Percentiles rank a stretch among this genome's conserved stretches.
These are phyloP conservation scores for Phytophthora lateralis DNA, from an alignment of 352 stramenopile genomes.

Conservation along the genomic window DNA sequence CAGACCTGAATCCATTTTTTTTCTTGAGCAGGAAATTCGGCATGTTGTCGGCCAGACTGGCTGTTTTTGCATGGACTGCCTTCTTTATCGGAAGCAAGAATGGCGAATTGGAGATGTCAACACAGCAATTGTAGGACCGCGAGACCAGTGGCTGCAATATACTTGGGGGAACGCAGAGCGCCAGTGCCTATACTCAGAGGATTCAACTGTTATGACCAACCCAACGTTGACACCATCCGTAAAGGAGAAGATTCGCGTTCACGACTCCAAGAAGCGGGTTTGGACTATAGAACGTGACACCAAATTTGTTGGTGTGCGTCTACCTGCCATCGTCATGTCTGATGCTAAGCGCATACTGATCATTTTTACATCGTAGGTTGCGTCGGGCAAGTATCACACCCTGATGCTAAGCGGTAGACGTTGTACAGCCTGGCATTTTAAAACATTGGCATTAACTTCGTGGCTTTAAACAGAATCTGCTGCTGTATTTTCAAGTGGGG, in stretches of 20 bases:
- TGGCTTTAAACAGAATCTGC: conserved; percentile 60
- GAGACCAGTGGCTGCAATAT: conserved; percentile 71
- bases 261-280: conserved; percentile 43
- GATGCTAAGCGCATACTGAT: neutral
- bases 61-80: conserved; percentile 77
- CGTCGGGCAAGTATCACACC: conserved; percentile 79
- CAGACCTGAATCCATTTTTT: neutral
- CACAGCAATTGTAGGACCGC: conserved; percentile 57
- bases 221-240: conserved; percentile 51
- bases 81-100: conserved; percentile 74
- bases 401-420: conserved; percentile 68
- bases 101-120: conserved; percentile 82
- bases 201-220: conserved; percentile 1
- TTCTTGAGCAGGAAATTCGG: conserved; percentile 34
- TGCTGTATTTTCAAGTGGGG: conserved; percentile 68
- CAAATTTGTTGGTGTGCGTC: conserved; percentile 63
- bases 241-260: conserved; percentile 51
- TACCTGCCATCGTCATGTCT: neutral
- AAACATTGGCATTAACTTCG: neutral
- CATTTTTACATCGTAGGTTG: conserved; percentile 39
- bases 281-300: conserved; percentile 63
- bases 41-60: conserved; percentile 72
- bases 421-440: neutral
- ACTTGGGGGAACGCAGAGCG: conserved; percentile 68
- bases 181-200: conserved; percentile 39